Conservation (phyloP, 1,284 basidiomycete species). For the Cryptococcus hybrid region DNA sequence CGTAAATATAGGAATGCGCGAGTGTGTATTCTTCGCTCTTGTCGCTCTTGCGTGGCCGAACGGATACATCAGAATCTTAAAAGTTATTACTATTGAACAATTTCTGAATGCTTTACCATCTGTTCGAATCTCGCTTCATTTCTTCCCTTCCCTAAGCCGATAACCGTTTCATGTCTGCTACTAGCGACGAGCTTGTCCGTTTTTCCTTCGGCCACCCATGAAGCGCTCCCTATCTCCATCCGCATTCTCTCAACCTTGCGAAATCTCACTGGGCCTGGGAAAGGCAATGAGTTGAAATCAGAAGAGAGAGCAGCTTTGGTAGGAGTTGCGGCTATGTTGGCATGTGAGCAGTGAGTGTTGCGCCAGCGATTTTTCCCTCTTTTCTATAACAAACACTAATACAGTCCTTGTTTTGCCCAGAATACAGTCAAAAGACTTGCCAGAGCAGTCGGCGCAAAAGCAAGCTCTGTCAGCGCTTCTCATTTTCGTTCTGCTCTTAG, state of each 20-base stretch:
- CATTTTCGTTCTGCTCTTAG: constrained; percentile 20
- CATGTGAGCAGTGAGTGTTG: constrained; percentile 42
- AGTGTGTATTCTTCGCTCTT: too few species aligned
- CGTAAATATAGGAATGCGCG: too few species aligned
- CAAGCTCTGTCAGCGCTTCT: constrained; percentile 24
- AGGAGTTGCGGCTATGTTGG: constrained; percentile 44
- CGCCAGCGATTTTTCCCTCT: too few species aligned
- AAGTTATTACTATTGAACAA: too few species aligned
- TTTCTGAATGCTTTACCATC: too few species aligned
- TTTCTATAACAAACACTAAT: not conserved
- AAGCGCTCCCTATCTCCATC: constrained; percentile 37
- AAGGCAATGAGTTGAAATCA: constrained; percentile 35
- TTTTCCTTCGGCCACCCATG: constrained; percentile 23
- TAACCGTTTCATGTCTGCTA: too few species aligned
- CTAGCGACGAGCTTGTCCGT: too few species aligned
- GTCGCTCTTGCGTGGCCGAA: too few species aligned
- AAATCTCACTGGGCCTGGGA: constrained; percentile 36
- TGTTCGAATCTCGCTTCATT: too few species aligned
- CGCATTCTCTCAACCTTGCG: constrained; percentile 40
- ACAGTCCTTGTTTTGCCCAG: constrained; percentile 12
- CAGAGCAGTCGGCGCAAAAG: constrained; percentile 34
- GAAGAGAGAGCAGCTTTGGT: constrained; percentile 44
- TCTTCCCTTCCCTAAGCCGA: too few species aligned
- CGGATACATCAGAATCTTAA: too few species aligned
- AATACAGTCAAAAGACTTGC: constrained; percentile 38